Evolutionary conservation across 2,329 filamentous ascomycete genomes (phyloP), one percentile per base, ranked within the genome.

Genomic region (Calcarisporium arbuscula): DNA sequence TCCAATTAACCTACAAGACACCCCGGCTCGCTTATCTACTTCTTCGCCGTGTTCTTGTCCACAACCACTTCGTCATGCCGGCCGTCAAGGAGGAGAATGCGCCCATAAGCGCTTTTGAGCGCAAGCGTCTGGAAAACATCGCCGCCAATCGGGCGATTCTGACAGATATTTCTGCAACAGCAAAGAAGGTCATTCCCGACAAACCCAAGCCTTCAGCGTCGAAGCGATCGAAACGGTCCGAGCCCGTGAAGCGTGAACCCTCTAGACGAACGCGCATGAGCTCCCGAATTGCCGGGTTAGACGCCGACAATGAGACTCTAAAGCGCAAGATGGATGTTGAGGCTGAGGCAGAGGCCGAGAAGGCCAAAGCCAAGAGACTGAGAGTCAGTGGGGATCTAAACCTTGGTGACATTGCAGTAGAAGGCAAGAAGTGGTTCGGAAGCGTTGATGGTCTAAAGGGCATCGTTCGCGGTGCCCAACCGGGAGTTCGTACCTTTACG

Each of bases 101-200:
- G 22, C n/a, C n/a, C n/a, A 65, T 94, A 48, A 94, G 85, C 59
- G 85, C 87, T 25, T 95, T 94, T 59, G 89, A 95, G 67, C 80
- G 81, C 49, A 80, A 85, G 47, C 74, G 89, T 1, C 74, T 86
- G 12, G 86, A 88, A 41, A 95, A 95, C 46, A 94, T 94, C 26
- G 85, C 82, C 0, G 80, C 85, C 35, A 92, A 94, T 48, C 82
- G 90, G 58, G 85, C 82, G 0, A 54, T 95, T 0, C 62, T 95
- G 0, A 84, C 84, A 40, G 82, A 88, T 40, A 74, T 94, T 2
- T 81, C 83, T 3, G 76, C 77, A 3, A 74, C 82, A 1, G 79
- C 85, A 0, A 82, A 82, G 16, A 79, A 74, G 32, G 70, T 79
- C n/a, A 66, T 83, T 9, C 84, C 80, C 0, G 45, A 41, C 2